These are phyloP conservation scores for Bullera alba DNA, from an alignment of 768 basidiomycete genomes.

Conservation along the genomic window DNA sequence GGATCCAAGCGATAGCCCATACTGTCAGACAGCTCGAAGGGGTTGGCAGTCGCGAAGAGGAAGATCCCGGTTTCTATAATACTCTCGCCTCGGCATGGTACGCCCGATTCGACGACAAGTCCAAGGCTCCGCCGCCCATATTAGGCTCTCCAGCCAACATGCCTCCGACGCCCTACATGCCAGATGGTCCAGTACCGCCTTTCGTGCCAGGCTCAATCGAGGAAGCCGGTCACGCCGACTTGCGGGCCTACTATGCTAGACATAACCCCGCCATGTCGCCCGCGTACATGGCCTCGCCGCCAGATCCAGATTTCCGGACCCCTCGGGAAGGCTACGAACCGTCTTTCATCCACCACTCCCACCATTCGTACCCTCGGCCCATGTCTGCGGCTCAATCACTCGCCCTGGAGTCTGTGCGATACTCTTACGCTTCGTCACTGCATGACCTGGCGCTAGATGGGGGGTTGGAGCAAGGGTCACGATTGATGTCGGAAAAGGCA, in stretches of 20 bases:
- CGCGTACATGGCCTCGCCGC: slow-evolving; percentile 1
- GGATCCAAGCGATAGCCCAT: slow-evolving; percentile 33
- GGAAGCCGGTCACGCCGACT: not conserved
- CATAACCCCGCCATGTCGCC: not conserved
- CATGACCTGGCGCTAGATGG: slow-evolving; percentile 29
- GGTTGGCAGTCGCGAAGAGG: slow-evolving; percentile 24
- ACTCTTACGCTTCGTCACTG: slow-evolving; percentile 28
- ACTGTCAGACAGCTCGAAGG: slow-evolving; percentile 36
- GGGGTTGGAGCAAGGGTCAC: slow-evolving; percentile 9
- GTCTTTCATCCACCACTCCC: not conserved
- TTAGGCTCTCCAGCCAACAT: not conserved
- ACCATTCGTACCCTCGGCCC: not conserved
- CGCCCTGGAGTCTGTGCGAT: slow-evolving; percentile 1
- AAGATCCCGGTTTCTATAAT: slow-evolving; percentile 31
- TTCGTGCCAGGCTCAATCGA: not conserved
- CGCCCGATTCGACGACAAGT: slow-evolving; percentile 9
- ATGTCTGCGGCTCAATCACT: not conserved
- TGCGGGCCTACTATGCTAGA: not conserved
- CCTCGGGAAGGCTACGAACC: not conserved
- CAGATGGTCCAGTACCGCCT: not conserved
- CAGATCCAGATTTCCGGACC: slow-evolving; percentile 5
- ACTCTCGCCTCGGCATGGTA: slow-evolving; percentile 30
- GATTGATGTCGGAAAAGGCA: slow-evolving; percentile 26
- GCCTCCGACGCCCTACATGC: not conserved
- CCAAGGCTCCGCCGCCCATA: not conserved